Conservation (phyloP, 805 yeast species). For the Candida sonorensis region DNA sequence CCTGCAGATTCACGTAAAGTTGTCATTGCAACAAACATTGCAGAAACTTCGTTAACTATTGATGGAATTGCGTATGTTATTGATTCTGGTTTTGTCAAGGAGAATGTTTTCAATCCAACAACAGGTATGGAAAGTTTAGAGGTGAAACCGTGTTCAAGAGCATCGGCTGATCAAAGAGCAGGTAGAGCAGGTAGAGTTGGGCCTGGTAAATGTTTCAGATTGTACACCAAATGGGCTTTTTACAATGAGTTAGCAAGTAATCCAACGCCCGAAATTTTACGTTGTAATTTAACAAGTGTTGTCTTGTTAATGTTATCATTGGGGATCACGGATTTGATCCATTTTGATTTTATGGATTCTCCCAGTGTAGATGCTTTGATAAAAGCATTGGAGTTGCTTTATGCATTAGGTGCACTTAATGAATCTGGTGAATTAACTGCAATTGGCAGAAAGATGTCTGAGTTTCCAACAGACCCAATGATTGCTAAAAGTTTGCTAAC, state of each 20-base stretch:
- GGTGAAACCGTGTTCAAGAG: slow-evolving; percentile 85
- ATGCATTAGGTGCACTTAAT: slow-evolving; percentile 81
- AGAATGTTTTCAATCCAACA: slow-evolving; percentile 79
- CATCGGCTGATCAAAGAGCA: slow-evolving; percentile 93
- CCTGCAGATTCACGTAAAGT: slow-evolving; percentile 76
- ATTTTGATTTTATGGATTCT: slow-evolving; percentile 86
- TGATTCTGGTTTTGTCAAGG: slow-evolving; percentile 93
- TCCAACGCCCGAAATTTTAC: slow-evolving; percentile 87
- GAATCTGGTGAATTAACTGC: slow-evolving; percentile 71
- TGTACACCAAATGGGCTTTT: slow-evolving; percentile 81
- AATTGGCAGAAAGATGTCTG: slow-evolving; percentile 80
- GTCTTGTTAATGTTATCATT: slow-evolving; percentile 71
- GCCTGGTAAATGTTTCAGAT: slow-evolving; percentile 89
- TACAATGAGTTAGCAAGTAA: slow-evolving; percentile 67
- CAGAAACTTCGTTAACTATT: slow-evolving; percentile 93
- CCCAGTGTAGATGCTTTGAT: slow-evolving; percentile 72
- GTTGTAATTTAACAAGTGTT: slow-evolving; percentile 74
- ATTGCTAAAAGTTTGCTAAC: slow-evolving; percentile 68
- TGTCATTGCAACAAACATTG: slow-evolving; percentile 92
- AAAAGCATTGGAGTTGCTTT: slow-evolving; percentile 73
- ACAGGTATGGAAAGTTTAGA: slow-evolving; percentile 85
- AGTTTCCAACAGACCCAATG: slow-evolving; percentile 89
- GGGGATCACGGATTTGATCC: slow-evolving; percentile 76
- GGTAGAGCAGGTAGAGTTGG: slow-evolving; percentile 99
- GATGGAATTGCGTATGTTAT: slow-evolving; percentile 94